phyloP scores from a whole-genome alignment of 1,284 basidiomycete genomes.

The Lentinula novae-zelandiae region DNA sequence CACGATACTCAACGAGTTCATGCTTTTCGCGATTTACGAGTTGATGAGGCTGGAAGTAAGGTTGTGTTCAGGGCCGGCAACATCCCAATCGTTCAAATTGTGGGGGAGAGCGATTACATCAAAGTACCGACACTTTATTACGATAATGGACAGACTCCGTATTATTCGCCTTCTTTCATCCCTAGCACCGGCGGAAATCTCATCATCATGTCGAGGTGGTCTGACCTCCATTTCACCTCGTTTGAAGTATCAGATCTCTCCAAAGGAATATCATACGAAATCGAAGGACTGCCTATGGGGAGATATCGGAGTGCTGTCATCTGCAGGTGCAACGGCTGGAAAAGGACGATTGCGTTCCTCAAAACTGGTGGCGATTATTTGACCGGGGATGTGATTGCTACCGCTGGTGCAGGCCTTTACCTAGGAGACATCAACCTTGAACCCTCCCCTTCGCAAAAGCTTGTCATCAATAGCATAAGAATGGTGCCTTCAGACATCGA shows the following conservation, averaged over 20 bases:
- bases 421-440: conserved; percentile 50
- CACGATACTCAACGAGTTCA: conserved; percentile 49
- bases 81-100: conserved; percentile 46
- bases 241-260: conserved; percentile 60
- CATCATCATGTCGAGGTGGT: conserved; percentile 69
- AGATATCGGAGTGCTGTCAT: conserved; percentile 61
- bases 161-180: conserved; percentile 69
- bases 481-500: conserved; percentile 46
- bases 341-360: conserved; percentile 56
- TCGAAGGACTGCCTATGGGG: conserved; percentile 58
- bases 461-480: conserved; percentile 35
- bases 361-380: conserved; percentile 55
- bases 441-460: conserved; percentile 24
- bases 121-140: conserved; percentile 47
- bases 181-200: conserved; percentile 40
- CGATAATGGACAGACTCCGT: conserved; percentile 35
- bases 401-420: conserved; percentile 59
- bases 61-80: conserved; percentile 56
- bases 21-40: conserved; percentile 56
- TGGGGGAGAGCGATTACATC: conserved; percentile 29
- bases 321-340: conserved; percentile 38
- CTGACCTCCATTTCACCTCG: conserved; percentile 55
- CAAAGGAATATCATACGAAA: conserved; percentile 40
- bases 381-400: conserved; percentile 63
- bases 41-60: conserved; percentile 47